phyloP scores from a whole-genome alignment of 768 basidiomycete genomes.

The Mycena leptocephala region DNA sequence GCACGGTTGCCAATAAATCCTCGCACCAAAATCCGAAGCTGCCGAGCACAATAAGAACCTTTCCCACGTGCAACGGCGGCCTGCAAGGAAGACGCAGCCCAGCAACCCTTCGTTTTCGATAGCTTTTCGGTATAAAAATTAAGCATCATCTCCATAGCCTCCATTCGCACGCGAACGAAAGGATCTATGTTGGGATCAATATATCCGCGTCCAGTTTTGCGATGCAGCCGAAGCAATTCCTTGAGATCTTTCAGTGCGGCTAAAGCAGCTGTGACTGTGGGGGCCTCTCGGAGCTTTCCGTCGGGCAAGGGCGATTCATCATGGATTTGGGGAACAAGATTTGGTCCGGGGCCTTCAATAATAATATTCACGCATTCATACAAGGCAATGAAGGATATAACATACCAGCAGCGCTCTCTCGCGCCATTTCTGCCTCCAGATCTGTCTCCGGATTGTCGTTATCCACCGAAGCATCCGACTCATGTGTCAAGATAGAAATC shows the following conservation, averaged over 20 bases:
- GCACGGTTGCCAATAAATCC: slow-evolving; percentile 19
- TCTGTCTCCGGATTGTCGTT: background rate
- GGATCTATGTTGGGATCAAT: background rate
- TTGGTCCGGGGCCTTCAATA: background rate
- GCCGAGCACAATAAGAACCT: background rate
- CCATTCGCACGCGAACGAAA: slow-evolving; percentile 17
- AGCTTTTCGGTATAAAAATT: background rate
- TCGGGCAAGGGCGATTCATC: background rate
- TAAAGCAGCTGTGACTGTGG: background rate
- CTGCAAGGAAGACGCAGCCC: slow-evolving; percentile 6
- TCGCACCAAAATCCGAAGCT: slow-evolving; percentile 1
- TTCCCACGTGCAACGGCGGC: background rate
- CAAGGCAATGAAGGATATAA: too few relatives aligned
- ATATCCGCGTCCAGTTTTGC: background rate
- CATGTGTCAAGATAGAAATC: background rate
- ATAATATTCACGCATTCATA: too few relatives aligned
- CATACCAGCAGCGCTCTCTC: too few relatives aligned
- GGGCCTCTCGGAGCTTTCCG: background rate
- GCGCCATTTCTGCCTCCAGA: background rate
- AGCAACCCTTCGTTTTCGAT: background rate
- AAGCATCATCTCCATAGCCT: slow-evolving; percentile 8
- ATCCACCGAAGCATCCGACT: background rate
- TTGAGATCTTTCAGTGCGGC: background rate
- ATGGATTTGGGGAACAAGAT: background rate
- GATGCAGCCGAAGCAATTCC: background rate